A percentile compares a stretch with the other conserved stretches of the same genome.
These are phyloP conservation scores for Annulohypoxylon maeteangense DNA, from an alignment of 495 filamentous ascomycete species.

Conservation along the genomic window DNA sequence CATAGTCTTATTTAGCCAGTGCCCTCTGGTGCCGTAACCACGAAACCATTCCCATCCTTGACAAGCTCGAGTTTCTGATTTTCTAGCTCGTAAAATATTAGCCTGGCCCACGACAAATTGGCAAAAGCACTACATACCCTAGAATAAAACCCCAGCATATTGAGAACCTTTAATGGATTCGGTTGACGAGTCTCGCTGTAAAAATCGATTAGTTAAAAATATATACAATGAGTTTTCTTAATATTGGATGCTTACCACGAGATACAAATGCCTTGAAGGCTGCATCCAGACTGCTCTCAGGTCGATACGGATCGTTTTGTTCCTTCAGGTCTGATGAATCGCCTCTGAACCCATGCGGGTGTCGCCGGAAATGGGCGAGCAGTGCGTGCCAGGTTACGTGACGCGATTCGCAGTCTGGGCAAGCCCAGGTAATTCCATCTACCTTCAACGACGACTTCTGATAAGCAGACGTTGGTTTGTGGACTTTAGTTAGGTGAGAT, in stretches of 20 bases:
- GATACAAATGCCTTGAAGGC: neutral
- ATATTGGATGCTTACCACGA: neutral
- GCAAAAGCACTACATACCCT: too few relatives aligned
- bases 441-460: conserved; percentile 47
- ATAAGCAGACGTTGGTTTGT: neutral
- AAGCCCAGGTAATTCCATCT: neutral
- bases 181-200: neutral
- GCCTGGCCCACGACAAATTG: too few relatives aligned
- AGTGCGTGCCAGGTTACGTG: neutral
- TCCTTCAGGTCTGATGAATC: neutral
- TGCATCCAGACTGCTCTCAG: neutral
- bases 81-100: too few relatives aligned
- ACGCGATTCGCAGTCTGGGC: neutral
- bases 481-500: neutral
- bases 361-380: neutral
- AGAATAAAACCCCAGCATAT: too few relatives aligned
- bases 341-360: neutral
- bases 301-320: neutral
- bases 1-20: too few relatives aligned
- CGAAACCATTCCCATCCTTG: too few relatives aligned
- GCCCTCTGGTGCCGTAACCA: too few relatives aligned
- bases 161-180: neutral
- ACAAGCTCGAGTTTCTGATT: too few relatives aligned
- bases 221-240: neutral
- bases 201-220: neutral